Percentiles rank a stretch among this genome's conserved stretches.
Conservation (phyloP, 352 stramenopile genomes). For the Globisporangium lucens region DNA sequence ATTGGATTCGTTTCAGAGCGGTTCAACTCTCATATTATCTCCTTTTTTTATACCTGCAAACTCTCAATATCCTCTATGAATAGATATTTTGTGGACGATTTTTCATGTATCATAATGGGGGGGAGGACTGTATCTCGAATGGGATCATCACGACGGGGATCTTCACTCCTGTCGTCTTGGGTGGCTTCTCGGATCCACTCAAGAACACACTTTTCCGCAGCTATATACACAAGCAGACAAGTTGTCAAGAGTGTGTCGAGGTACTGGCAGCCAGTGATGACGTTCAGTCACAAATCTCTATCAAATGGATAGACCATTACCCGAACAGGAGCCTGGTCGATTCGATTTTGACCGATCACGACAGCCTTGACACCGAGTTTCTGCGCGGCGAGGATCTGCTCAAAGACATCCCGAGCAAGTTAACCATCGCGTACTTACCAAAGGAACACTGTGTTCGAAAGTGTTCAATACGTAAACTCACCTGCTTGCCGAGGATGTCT, state of each 20-base stretch:
- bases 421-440: not conserved
- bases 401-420: not conserved
- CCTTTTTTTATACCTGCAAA: no score
- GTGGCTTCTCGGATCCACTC: conserved; percentile 28
- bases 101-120: no score
- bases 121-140: no score
- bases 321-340: conserved; percentile 43
- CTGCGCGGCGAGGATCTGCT: conserved; percentile 57
- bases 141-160: conserved; percentile 63
- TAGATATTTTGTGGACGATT: no score
- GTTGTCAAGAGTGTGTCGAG: not conserved
- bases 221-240: conserved; percentile 20
- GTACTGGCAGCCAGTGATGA: no score
- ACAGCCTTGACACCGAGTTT: conserved; percentile 66
- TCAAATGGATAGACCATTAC: conserved; percentile 19
- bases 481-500: conserved; percentile 70
- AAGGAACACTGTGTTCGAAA: not conserved
- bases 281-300: not conserved
- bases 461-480: conserved; percentile 9
- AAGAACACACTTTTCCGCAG: conserved; percentile 46
- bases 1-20: no score
- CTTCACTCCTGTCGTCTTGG: conserved; percentile 46
- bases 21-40: no score
- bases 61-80: no score
- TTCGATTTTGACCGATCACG: conserved; percentile 51